phyloP scores from a whole-genome alignment of 1,139 yeast genomes.

The Geotrichum carabidarum region DNA sequence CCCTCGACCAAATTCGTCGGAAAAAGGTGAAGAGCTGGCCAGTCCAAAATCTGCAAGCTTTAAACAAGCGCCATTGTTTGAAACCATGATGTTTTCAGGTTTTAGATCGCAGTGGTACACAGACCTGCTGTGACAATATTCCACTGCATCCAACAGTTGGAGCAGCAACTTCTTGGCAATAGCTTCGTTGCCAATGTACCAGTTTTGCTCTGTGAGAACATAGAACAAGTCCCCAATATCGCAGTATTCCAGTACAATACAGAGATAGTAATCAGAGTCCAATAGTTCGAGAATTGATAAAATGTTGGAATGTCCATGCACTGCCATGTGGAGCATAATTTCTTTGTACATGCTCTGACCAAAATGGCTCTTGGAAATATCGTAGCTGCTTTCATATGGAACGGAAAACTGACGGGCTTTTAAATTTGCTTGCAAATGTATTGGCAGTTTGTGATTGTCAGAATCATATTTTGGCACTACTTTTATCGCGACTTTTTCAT shows the following conservation, averaged over 20 bases:
- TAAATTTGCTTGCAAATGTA: not conserved
- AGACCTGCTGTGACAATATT: constrained; percentile 59
- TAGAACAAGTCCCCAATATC: constrained; percentile 66
- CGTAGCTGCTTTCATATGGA: constrained; percentile 7
- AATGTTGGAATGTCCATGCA: constrained; percentile 72
- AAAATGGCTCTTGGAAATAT: constrained; percentile 2
- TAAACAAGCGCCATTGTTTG: constrained; percentile 51
- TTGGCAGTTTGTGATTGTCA: not conserved
- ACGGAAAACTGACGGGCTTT: constrained; percentile 8
- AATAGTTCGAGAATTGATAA: constrained; percentile 66
- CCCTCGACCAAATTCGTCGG: constrained; percentile 71
- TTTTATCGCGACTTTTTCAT: constrained; percentile 63
- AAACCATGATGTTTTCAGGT: constrained; percentile 79
- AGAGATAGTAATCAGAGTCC: constrained; percentile 40
- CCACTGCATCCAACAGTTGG: constrained; percentile 69
- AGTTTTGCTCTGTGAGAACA: constrained; percentile 63
- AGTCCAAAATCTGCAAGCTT: constrained; percentile 82
- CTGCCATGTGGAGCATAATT: constrained; percentile 64
- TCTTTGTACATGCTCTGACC: constrained; percentile 47
- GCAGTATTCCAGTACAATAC: constrained; percentile 75
- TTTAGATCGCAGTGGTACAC: constrained; percentile 86
- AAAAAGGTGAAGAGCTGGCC: constrained; percentile 38
- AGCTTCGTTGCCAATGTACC: constrained; percentile 49
- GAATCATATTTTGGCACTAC: constrained; percentile 49
- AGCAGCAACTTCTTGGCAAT: constrained; percentile 66